These are phyloP conservation scores for Clarkia xantiana DNA, from an alignment of 345 rosid species.

Conservation along the genomic window DNA sequence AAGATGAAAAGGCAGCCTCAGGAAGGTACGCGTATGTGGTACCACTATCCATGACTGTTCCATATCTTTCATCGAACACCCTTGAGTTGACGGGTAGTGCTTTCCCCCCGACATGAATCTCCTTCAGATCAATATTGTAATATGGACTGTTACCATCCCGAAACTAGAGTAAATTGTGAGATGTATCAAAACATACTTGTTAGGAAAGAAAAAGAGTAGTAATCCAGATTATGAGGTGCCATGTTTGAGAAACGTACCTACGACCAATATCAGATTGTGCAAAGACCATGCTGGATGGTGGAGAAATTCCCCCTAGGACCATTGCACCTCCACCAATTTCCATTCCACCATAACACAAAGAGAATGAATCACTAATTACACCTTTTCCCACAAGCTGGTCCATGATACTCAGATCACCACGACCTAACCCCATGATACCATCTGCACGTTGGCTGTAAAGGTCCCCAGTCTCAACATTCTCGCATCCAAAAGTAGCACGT, in stretches of 20 bases:
- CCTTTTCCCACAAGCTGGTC: constrained; percentile 85
- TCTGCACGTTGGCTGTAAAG: constrained; percentile 86
- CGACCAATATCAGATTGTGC: constrained; percentile 51
- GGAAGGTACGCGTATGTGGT: constrained; percentile 90
- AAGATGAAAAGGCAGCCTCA: constrained; percentile 54
- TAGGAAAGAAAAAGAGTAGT: constrained; percentile 24
- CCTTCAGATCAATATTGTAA: constrained; percentile 94
- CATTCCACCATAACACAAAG: constrained; percentile 96
- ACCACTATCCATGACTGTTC: constrained; percentile 80
- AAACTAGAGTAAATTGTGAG: constrained; percentile 94
- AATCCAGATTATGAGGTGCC: constrained; percentile 16
- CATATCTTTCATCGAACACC: constrained; percentile 62
- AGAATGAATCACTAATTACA: constrained; percentile 69
- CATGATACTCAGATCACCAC: constrained; percentile 78
- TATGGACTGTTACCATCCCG: constrained; percentile 99
- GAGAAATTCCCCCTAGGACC: constrained; percentile 70
- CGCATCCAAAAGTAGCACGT: constrained; percentile 79
- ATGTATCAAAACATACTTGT: constrained; percentile 42
- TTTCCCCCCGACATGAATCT: constrained; percentile 84
- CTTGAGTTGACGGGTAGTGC: constrained; percentile 36
- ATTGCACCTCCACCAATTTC: constrained; percentile 83
- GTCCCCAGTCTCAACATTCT: constrained; percentile 77
- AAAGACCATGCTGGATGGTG: constrained; percentile 63
- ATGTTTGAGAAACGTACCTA: constrained; percentile 45
- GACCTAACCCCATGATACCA: constrained; percentile 91